Base-by-base conservation (phyloP, 2,329 filamentous ascomycete genomes). In the Ascosphaera acerosa region DNA sequence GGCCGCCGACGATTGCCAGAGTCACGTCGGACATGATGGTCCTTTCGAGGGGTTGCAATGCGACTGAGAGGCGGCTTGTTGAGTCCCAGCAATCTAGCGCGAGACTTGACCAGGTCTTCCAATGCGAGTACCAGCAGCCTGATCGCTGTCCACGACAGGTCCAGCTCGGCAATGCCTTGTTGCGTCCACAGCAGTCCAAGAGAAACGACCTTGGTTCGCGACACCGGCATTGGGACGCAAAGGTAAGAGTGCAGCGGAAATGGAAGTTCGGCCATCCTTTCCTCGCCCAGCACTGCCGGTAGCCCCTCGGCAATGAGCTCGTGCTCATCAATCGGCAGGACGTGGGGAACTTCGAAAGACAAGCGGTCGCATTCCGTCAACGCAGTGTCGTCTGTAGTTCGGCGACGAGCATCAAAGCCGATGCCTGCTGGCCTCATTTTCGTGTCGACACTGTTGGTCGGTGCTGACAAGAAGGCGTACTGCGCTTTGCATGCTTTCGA, bases 171-270 rank as follows among this genome's bases (percentile, higher is more conserved):
- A 10, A 69, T 54, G n/a, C 67, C 70, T 36, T 71, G 59, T 27
- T 54, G 50, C 4, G 68, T 68, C 71, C 72, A 77, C 57, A 76
- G 69, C 44, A 72, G 55, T n/a, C 71, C 72, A 42, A 77, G 69
- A 46, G 76, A 67, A 15, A 66, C 70, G 40, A 73, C 64, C 43
- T 66, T 74, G 44, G 70, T 73, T 18, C 62, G 66, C 26, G 66
- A 61, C 3, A 62, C 59, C 38, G 70, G 74, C 2, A 77, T 51
- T 0, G 72, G 72, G 10, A 76, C 54, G 5, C 66, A 68, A 20
- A 77, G 55, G 42, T 73, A 76, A 2, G 69, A 67, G 41, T 76
- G 71, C 18, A 63, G 65, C 2, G 63, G 55, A 17, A 70, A 62
- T 1, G 68, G 63, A 9, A 74, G 48, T 31, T 55, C 47, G 41